Evolutionary conservation across 2,329 filamentous ascomycete genomes (phyloP).

Genomic region (Penicillium sumatraense): DNA sequence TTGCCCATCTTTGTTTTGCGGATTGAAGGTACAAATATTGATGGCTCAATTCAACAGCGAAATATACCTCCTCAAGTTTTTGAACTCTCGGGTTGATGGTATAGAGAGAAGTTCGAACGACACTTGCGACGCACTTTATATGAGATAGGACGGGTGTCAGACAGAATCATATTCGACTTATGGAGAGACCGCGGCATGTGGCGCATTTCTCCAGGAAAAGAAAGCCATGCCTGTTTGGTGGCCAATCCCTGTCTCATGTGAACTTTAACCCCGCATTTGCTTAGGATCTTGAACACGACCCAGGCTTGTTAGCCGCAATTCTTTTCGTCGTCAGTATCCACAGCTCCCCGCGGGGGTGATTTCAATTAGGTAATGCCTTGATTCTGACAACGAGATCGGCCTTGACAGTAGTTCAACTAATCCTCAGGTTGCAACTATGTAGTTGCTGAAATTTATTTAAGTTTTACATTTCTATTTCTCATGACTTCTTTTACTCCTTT

Average conservation of each 20-base stretch:
- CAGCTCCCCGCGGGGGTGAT: background rate
- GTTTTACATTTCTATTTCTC: background rate
- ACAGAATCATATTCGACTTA: background rate
- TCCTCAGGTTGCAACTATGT: background rate
- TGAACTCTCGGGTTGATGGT: no score
- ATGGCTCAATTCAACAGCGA: background rate
- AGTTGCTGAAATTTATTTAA: background rate
- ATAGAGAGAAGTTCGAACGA: no score
- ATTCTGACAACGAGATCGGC: background rate
- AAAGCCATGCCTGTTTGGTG: background rate
- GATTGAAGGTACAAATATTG: background rate
- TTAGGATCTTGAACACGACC: background rate
- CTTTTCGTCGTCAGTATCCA: background rate
- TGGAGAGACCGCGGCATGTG: background rate
- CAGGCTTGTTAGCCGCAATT: background rate
- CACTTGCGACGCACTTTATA: background rate
- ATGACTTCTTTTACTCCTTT: no score
- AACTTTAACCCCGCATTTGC: constrained; percentile 14
- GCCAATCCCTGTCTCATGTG: background rate
- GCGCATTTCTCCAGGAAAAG: background rate
- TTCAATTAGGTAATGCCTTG: constrained; percentile 4
- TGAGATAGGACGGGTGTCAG: background rate
- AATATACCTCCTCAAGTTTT: background rate
- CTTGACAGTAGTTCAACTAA: background rate
- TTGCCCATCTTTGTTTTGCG: background rate